phyloP scores from a whole-genome alignment of 164 flowering plant species.

The Stephania yunnanensis region DNA sequence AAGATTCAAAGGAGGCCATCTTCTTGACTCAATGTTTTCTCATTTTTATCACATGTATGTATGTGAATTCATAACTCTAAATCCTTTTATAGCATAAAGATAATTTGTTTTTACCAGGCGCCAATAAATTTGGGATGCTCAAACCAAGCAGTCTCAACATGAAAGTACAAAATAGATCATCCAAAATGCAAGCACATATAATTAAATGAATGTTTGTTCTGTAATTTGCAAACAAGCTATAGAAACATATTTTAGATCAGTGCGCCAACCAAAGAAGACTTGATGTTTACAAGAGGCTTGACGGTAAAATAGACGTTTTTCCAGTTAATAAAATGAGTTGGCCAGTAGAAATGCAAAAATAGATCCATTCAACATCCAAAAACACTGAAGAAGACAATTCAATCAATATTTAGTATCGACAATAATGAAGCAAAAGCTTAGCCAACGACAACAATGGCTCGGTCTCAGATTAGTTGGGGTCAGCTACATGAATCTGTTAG shows the following conservation, averaged over 20 bases:
- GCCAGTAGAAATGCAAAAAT: background rate
- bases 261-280: background rate
- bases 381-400: background rate
- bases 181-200: background rate
- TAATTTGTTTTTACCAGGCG: background rate
- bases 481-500: no score
- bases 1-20: background rate
- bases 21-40: background rate
- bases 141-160: background rate
- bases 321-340: background rate
- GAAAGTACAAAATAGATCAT: background rate
- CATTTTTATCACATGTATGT: background rate
- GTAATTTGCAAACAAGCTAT: no score
- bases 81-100: no score
- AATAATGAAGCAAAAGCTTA: constrained; percentile 1
- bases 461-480: background rate
- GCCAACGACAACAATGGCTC: background rate
- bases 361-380: background rate
- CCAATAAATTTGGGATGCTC: background rate
- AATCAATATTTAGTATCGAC: background rate
- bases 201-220: background rate
- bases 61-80: background rate
- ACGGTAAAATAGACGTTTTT: background rate
- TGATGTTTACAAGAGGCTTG: background rate
- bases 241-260: background rate